Evolutionary conservation across 352 stramenopile species (phyloP), one percentile per base, ranked within the genome.

Genomic region (Phytophthora melonis): DNA sequence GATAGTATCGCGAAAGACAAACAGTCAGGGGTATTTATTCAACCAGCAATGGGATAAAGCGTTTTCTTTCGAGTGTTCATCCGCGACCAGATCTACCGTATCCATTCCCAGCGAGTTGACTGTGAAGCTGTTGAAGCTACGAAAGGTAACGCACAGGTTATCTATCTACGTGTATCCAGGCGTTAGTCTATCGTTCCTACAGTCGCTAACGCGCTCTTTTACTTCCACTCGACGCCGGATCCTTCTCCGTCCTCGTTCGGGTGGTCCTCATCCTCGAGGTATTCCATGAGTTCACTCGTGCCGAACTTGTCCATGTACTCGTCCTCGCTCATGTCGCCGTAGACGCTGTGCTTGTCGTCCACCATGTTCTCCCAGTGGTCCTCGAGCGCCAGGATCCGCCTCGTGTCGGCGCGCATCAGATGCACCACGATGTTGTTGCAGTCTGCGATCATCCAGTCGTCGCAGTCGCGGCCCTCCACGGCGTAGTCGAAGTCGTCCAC

Each of bases 381-480:
- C 66, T 95, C 89, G 2, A 95, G 68, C 14, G 84, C 82, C 50
- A 95, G 68, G 32, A 95, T 93, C 13, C 84, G 82, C 10, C 89
- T 86, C 27, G 89, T 94, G 43, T 95, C 86, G 7, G 79, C 84
- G 43, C 81, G 82, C 85, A 97, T 93, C 34, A 97, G 88, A 56
- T 97, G 92, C 67, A 97, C 89, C 32, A 97, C 92, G 60, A 97
- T 87, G 70, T 91, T 97, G 67, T 93, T 93, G 79, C 91, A 95
- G 70, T 97, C 92, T 30, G 92, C 90, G 68, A 97, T 97, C 91
- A 97, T 97, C 92, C 92, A 97, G 82, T 97, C 92, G 72, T 97
- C 92, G 57, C 88, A 95, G 67, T 97, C 89, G 49, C 91, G 89
- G 11, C 92, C 92, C 81, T 97, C 92, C 39, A 96, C 92, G 19